Evolutionary conservation across 768 basidiomycete genomes (phyloP), one percentile per base, ranked within the genome.

Genomic region (Lactifluus hygrophoroides): DNA sequence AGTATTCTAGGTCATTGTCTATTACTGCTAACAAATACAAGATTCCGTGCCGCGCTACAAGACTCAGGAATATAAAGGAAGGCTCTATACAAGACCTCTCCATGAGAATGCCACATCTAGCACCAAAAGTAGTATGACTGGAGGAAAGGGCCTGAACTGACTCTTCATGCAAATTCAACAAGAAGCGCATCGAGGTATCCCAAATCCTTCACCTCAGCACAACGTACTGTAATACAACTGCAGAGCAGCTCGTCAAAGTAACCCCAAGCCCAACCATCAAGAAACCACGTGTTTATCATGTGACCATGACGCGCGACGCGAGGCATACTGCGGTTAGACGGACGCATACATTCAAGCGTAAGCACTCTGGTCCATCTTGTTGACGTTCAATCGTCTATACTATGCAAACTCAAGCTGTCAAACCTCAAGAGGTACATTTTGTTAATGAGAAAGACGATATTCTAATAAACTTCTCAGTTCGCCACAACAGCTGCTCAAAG

Each of bases 401-500:
- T 49, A 77, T 77, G 76, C 76, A 78, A 65, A 74, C 73, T 2
- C 76, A 76, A 64, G 65, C 65, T 27, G 17, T 49, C 7, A 67
- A 70, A 37, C 66, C 65, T 21, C 60, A 58, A n/a, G 70, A 71
- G 62, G 71, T 69, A 47, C 27, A n/a, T 44, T 44, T 17, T 16
- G 17, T 16, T 3, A n/a, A 2, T 7, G n/a, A 42, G 28, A 14
- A 14, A 7, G 11, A 17, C 5, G 17, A 38, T 49, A 45, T 1
- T 16, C 48, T 62, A n/a, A 55, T 40, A 48, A 56, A 28, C 48
- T 19, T 48, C 23, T 17, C 40, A 70, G 71, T 63, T 70, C 11
- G 56, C 63, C 3, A 54, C 72, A 27, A 71, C 72, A 4, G 67
- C 66, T 14, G 73, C 83, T 67, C 85, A 87, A 61, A 90, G 88